These are phyloP conservation scores for Aspergillus quadrilineatus DNA, from an alignment of 2,329 filamentous ascomycete genomes.

Conservation along the genomic window DNA sequence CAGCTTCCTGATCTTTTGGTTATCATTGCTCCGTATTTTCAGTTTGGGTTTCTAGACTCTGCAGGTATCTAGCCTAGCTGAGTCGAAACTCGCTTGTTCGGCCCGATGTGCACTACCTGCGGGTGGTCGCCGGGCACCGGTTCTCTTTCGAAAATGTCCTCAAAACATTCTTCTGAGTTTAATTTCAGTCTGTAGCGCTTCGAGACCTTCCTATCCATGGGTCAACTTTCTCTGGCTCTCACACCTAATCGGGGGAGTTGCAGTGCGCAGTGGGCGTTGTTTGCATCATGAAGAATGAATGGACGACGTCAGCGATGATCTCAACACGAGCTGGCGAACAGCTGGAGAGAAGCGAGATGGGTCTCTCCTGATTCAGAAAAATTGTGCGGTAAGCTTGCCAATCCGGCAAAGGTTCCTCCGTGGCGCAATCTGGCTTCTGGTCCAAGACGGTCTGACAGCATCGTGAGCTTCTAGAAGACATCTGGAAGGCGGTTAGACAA, in stretches of 20 bases:
- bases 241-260: background rate
- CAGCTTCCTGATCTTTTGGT: background rate
- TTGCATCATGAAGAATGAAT: slow-evolving; percentile 2
- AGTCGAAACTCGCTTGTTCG: no score
- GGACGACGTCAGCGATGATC: slow-evolving; percentile 12
- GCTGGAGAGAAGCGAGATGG: background rate
- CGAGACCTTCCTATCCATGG: background rate
- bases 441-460: slow-evolving; percentile 4
- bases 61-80: no score
- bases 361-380: slow-evolving; percentile 41
- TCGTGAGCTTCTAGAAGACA: slow-evolving; percentile 35
- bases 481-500: slow-evolving; percentile 28
- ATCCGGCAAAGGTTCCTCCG: background rate
- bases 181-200: background rate
- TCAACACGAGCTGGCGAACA: background rate
- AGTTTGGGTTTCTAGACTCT: no score
- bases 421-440: slow-evolving; percentile 16
- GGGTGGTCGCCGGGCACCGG: no score
- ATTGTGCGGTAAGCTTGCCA: background rate
- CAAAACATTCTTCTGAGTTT: no score
- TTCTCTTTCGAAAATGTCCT: no score
- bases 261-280: background rate
- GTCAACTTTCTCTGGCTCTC: background rate
- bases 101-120: no score
- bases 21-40: no score